Evolutionary conservation across 768 basidiomycete genomes (phyloP), one percentile per base, ranked within the genome.

Genomic region (Boletus vinaceobasis): DNA sequence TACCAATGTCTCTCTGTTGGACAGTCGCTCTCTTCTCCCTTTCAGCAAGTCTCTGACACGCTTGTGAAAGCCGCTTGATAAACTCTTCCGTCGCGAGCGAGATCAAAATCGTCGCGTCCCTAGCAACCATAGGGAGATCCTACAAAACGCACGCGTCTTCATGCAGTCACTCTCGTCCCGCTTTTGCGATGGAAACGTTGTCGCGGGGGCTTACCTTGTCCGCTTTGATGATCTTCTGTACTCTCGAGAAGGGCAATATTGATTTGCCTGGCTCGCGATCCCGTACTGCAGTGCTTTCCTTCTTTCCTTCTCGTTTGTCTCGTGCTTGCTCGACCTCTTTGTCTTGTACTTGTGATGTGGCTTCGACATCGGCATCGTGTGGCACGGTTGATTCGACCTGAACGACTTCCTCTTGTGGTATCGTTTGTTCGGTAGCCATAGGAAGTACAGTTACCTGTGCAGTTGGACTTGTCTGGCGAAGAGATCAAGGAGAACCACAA

Each of bases 81-180:
- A 96, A 95, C 68, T 92, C 87, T 71, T 96, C 93, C 52, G 93
- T 86, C 6, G 92, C 92, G 27, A 92, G 73, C 21, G 89, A 84
- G 43, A 95, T 86, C 57, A 93, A 71, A 60, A 91, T 84, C 0
- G 83, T 80, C 23, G 90, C 91, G 50, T 95, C 93, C 65, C 77
- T 85, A 11, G 86, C 84, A 5, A 91, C 75, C 39, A 84, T 83
- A 0, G 88, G 85, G 48, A 93, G 79, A 43, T 92, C 90, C 90
- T 92, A 46, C 23, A 27, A 27, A 29, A 32, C 27, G 15, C 39
- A 46, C 14, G 36, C 33, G 21, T 23, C 26, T 27, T 51, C 38
- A 38, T 36, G 40, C 39, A 39, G 53, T 56, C 50, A 53, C 31
- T 15, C 31, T 15, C 35, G 43, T 29, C 26, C 38, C 43, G 27